Conservation (phyloP, 1,139 yeast genomes). For the Pichia sp. region DNA sequence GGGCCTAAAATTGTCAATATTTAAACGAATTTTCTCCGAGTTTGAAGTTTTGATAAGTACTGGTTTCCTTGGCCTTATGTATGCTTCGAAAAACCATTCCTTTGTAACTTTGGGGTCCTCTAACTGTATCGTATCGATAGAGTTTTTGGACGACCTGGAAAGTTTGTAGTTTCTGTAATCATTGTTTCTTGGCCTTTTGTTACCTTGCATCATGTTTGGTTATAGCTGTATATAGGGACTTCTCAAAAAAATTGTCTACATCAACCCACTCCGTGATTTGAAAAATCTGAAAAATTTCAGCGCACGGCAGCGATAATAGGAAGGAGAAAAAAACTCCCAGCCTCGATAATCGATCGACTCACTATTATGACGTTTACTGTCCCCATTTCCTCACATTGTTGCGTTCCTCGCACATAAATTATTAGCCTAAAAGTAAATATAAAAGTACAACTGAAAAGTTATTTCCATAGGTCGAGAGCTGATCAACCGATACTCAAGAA, state of each 20-base stretch:
- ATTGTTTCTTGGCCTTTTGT: conserved; percentile 6
- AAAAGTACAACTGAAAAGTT: neutral
- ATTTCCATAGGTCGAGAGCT: neutral
- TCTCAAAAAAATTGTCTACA: too few relatives aligned
- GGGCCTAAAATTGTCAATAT: conserved; percentile 34
- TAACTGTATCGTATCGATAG: conserved; percentile 13
- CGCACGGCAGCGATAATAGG: neutral
- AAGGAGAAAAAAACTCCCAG: neutral
- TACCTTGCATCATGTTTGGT: conserved; percentile 3
- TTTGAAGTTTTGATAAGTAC: conserved; percentile 11
- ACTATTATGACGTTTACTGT: too few relatives aligned
- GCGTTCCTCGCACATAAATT: neutral
- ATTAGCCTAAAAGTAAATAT: neutral
- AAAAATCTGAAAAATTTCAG: neutral
- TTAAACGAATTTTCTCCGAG: conserved; percentile 10
- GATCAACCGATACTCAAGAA: conserved; percentile 39
- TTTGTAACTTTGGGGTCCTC: conserved; percentile 13
- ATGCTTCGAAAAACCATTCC: conserved; percentile 17
- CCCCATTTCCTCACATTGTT: neutral
- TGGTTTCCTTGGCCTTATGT: conserved; percentile 17
- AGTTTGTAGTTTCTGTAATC: conserved; percentile 12
- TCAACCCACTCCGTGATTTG: neutral
- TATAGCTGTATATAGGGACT: too few relatives aligned
- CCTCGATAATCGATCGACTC: too few relatives aligned
- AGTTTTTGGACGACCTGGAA: neutral